A percentile compares a stretch with the other conserved stretches of the same genome.
These are phyloP conservation scores for Chlamydomonas eustigma DNA, from an alignment of 139 green algal species.

Conservation along the genomic window DNA sequence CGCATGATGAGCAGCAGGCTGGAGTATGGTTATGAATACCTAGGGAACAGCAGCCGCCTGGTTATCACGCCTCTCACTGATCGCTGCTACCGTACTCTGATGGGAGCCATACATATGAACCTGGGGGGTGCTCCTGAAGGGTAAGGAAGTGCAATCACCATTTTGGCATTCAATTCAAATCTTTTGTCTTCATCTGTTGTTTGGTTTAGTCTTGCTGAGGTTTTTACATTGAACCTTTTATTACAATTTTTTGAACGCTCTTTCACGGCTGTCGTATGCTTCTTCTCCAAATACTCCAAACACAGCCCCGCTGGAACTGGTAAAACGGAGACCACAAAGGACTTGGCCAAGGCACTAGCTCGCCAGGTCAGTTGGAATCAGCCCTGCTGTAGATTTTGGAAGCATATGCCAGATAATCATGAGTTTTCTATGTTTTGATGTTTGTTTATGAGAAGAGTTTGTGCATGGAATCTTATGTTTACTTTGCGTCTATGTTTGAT, in stretches of 20 bases:
- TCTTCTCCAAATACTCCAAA: too few relatives aligned
- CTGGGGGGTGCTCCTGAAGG: constrained; percentile 72
- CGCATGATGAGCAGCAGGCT: constrained; percentile 45
- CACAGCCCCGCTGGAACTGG: too few relatives aligned
- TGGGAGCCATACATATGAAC: constrained; percentile 75
- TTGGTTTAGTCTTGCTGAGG: too few relatives aligned
- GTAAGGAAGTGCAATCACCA: constrained; percentile 37
- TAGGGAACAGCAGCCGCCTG: constrained; percentile 69
- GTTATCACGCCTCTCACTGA: constrained; percentile 82
- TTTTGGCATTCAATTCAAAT: too few relatives aligned
- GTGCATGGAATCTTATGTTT: constrained; percentile 8
- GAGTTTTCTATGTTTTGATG: not conserved
- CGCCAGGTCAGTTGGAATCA: too few relatives aligned
- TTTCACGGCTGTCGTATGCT: too few relatives aligned
- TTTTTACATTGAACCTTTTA: too few relatives aligned
- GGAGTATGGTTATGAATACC: constrained; percentile 67
- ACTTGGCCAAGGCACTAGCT: too few relatives aligned
- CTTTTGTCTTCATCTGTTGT: too few relatives aligned
- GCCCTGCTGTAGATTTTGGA: too few relatives aligned
- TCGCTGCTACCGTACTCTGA: constrained; percentile 75
- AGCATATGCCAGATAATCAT: not conserved
- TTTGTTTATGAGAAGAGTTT: not conserved
- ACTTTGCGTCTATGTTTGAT: constrained; percentile 13
- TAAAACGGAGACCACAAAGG: too few relatives aligned
- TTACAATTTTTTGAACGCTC: too few relatives aligned